Evolutionary conservation across 805 yeast species (phyloP).

Genomic region (Metschnikowia drakensbergensis): DNA sequence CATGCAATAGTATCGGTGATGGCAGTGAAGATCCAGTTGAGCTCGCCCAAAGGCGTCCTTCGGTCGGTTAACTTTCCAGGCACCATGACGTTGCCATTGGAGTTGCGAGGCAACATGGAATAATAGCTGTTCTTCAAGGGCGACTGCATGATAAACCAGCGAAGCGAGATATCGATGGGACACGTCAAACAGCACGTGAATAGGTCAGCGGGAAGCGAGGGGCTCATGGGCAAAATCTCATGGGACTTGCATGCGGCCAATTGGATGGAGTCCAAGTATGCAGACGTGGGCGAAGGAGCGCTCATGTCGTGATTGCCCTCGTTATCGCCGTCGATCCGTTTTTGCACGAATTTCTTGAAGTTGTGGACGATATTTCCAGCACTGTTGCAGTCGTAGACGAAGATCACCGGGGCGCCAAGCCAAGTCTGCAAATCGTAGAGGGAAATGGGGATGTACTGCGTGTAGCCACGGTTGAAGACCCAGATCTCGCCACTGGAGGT

Average conservation of each 20-base stretch:
- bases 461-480: constrained; percentile 96
- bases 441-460: constrained; percentile 95
- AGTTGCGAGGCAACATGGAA: constrained; percentile 41
- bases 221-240: constrained; percentile 87
- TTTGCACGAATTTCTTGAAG: constrained; percentile 85
- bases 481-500: constrained; percentile 95
- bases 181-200: constrained; percentile 94
- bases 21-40: constrained; percentile 97
- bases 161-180: constrained; percentile 90
- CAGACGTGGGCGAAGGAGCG: constrained; percentile 60
- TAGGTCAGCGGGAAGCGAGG: constrained; percentile 91
- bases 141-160: constrained; percentile 86
- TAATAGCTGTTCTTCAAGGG: constrained; percentile 56
- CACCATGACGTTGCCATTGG: constrained; percentile 58
- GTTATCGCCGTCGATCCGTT: constrained; percentile 81
- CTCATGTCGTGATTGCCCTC: constrained; percentile 50
- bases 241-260: constrained; percentile 87
- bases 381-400: constrained; percentile 89
- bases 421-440: constrained; percentile 93
- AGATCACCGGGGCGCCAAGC: constrained; percentile 97
- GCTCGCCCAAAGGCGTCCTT: constrained; percentile 91
- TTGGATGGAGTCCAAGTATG: constrained; percentile 84
- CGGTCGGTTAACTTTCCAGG: constrained; percentile 93
- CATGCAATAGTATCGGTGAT: constrained; percentile 98
- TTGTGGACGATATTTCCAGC: constrained; percentile 92